Conservation (phyloP, 2,329 filamentous ascomycete genomes). For the Teratosphaeria gauchensis region DNA sequence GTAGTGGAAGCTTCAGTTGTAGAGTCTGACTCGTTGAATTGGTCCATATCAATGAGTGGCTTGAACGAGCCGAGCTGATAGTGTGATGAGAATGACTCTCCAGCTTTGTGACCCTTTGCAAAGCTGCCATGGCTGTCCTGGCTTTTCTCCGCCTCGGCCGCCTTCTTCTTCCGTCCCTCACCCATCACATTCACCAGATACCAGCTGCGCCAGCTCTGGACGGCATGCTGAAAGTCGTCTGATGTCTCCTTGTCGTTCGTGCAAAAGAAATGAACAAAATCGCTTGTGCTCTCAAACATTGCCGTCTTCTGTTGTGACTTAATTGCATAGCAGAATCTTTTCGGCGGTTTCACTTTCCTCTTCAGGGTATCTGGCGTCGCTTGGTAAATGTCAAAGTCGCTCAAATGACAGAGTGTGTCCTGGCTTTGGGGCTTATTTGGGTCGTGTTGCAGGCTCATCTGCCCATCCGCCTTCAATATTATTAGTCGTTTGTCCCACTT, state of each 20-base stretch:
- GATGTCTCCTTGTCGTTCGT: conserved; percentile 62
- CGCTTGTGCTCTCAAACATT: conserved; percentile 71
- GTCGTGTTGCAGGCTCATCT: conserved; percentile 63
- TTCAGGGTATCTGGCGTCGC: conserved; percentile 59
- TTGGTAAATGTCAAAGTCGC: conserved; percentile 85
- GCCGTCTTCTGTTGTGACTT: conserved; percentile 86
- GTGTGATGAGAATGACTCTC: conserved; percentile 40
- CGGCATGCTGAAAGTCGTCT: conserved; percentile 56
- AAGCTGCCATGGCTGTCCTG: conserved; percentile 19
- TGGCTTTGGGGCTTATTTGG: conserved; percentile 55
- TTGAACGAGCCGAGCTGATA: conserved; percentile 56
- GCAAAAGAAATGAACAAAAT: conserved; percentile 87
- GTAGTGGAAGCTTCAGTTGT: not conserved
- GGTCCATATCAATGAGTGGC: conserved; percentile 55
- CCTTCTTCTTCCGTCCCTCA: conserved; percentile 35
- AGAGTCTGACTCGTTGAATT: conserved; percentile 39
- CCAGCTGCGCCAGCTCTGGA: conserved; percentile 85
- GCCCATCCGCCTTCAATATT: conserved; percentile 62
- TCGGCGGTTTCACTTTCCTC: conserved; percentile 70
- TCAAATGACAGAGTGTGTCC: conserved; percentile 68
- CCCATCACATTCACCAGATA: conserved; percentile 69
- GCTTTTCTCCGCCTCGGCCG: conserved; percentile 22
- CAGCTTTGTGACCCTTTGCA: conserved; percentile 10
- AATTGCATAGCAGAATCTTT: conserved; percentile 74
- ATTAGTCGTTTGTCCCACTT: conserved; percentile 85